Evolutionary conservation across 2,329 filamentous ascomycete genomes (phyloP).

Genomic region (Talaromyces sp.): DNA sequence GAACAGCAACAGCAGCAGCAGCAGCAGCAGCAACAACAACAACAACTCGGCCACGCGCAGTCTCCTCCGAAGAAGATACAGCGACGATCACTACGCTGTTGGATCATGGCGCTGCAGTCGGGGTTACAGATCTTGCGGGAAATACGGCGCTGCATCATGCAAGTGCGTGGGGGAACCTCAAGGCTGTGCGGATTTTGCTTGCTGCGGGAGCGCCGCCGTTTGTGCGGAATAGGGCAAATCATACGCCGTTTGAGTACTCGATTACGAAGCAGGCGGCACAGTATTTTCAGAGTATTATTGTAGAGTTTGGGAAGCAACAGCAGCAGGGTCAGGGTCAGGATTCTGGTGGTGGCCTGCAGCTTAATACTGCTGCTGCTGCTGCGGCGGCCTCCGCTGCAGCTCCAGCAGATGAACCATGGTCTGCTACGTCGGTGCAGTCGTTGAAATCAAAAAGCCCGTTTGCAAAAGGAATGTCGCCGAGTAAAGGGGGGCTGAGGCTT

Average conservation of each 20-base stretch:
- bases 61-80: conserved; percentile 21
- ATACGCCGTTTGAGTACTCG: conserved; percentile 80
- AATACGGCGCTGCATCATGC: conserved; percentile 87
- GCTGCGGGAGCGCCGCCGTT: conserved; percentile 73
- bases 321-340: not conserved
- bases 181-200: conserved; percentile 71
- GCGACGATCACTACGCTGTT: conserved; percentile 24
- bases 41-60: conserved; percentile 12
- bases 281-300: conserved; percentile 73
- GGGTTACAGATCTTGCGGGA: conserved; percentile 63
- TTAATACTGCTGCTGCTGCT: conserved; percentile 10
- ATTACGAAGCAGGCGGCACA: conserved; percentile 79
- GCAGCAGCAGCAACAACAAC: conserved; percentile 12
- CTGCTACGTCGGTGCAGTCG: not conserved
- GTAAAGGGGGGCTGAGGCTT: conserved; percentile 8
- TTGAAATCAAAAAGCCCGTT: not conserved
- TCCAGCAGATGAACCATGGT: conserved; percentile 2
- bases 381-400: conserved; percentile 3
- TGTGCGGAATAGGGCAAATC: conserved; percentile 69
- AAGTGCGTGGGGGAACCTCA: conserved; percentile 72
- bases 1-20: not conserved
- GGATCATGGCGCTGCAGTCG: conserved; percentile 42
- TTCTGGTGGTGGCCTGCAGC: not conserved
- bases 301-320: conserved; percentile 57
- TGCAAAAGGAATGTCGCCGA: not conserved